Base-by-base conservation (phyloP, 2,329 filamentous ascomycete species). In the Fusarium haematococcum region DNA sequence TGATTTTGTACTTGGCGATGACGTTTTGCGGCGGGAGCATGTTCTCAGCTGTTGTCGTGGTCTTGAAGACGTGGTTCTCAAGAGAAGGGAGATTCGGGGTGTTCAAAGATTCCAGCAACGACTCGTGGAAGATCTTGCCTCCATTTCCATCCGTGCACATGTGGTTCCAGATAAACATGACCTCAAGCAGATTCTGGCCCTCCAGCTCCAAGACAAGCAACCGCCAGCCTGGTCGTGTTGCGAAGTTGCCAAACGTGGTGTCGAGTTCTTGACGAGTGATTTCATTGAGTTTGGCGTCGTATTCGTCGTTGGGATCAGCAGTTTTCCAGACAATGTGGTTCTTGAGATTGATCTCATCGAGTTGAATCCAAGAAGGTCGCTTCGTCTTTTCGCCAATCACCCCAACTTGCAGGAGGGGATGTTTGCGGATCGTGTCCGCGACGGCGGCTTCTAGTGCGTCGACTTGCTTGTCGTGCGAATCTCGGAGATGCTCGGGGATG, bases 61-160 rank as follows among this genome's bases (percentile, higher is more conserved):
- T 35, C 23, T 58, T 58, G 54, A 35, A 58, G 14, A 13, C 6
- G 54, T 58, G 54, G 39, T 58, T 58, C 6, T 58, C 54, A 18
- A 58, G 54, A 16, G 33, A 8, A 5, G 54, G 27, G 2, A 27
- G 35, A 1, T n/a, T 25, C 2, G 16, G 11, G 11, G 25, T 48
- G 56, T 69, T 69, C 6, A 71, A 43, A 2, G 69, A 69, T 23
- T 54, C 43, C 6, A 71, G 59, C 45, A 71, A 39, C 16, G 69
- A 63, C 30, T 71, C 20, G 62, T 71, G 69, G 43, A 71, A 71
- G 45, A 71, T 69, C 20, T 69, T 71, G 14, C 57, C 69, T 16
- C 69, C 67, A 6, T 63, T 69, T 25, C 69, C 69, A n/a, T 71
- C 69, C 0, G 20, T n/a, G 54, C 61, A 65, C 27, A 27, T 27